phyloP scores from a whole-genome alignment of 2,329 filamentous ascomycete species.

The Beauveria bassiana region DNA sequence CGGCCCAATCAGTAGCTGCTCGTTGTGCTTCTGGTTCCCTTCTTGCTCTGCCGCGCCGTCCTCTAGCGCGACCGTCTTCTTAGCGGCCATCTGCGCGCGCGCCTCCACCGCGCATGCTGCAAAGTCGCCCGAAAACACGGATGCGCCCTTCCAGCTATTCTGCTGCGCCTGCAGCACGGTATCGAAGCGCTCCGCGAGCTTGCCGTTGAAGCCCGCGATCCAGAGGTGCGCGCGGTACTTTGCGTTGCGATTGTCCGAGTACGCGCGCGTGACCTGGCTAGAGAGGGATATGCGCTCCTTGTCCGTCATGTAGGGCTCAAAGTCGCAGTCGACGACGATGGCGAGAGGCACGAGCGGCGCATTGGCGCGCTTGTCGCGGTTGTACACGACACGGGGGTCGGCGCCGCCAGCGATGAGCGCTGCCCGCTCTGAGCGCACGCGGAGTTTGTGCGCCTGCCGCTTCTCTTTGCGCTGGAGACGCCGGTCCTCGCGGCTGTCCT shows the following conservation, averaged over 20 bases:
- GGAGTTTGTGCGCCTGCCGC: slow-evolving; percentile 37
- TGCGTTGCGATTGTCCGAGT: slow-evolving; percentile 75
- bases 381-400: slow-evolving; percentile 28
- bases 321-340: slow-evolving; percentile 84
- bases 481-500: slow-evolving; percentile 57
- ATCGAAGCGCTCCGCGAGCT: slow-evolving; percentile 72
- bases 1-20: slow-evolving; percentile 50
- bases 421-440: slow-evolving; percentile 42
- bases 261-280: slow-evolving; percentile 77
- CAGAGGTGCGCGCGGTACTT: slow-evolving; percentile 63
- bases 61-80: slow-evolving; percentile 23
- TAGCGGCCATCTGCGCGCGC: slow-evolving; percentile 54
- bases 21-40: slow-evolving; percentile 21
- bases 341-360: slow-evolving; percentile 64
- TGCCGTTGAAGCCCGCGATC: slow-evolving; percentile 70
- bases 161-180: slow-evolving; percentile 64
- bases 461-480: slow-evolving; percentile 48
- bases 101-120: slow-evolving; percentile 58
- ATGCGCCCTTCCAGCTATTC: slow-evolving; percentile 69
- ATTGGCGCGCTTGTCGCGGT: slow-evolving; percentile 28
- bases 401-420: slow-evolving; percentile 41
- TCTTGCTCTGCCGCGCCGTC: background rate
- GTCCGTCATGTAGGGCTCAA: slow-evolving; percentile 82
- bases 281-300: slow-evolving; percentile 77
- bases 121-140: slow-evolving; percentile 69